phyloP scores from a whole-genome alignment of 441 rosid genomes.

The Melastoma candidum region DNA sequence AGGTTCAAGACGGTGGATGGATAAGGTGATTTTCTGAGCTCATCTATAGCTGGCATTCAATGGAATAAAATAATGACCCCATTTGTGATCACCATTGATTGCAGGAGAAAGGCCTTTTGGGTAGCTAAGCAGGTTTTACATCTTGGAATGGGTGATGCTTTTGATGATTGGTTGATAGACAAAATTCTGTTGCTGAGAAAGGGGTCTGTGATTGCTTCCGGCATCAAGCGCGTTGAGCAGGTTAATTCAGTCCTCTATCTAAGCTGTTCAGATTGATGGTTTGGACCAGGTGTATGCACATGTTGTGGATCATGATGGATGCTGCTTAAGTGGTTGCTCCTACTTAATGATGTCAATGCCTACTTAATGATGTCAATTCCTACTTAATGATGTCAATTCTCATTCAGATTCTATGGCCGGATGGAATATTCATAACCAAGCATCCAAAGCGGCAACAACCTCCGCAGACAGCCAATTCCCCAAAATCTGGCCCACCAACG shows the following conservation, averaged over 20 bases:
- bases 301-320: too few relatives aligned
- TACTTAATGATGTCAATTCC: neutral
- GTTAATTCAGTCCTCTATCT: constrained; percentile 24
- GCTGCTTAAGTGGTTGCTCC: neutral
- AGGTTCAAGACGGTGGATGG: constrained; percentile 99
- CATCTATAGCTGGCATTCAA: too few relatives aligned
- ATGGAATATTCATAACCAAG: constrained; percentile 91
- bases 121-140: constrained; percentile 95
- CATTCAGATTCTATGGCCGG: constrained; percentile 92
- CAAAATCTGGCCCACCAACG: constrained; percentile 14
- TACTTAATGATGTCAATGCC: constrained; percentile 8
- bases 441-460: constrained; percentile 64
- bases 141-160: constrained; percentile 99
- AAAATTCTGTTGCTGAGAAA: constrained; percentile 80
- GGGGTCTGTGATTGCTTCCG: constrained; percentile 88
- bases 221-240: constrained; percentile 82
- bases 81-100: constrained; percentile 4
- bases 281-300: neutral
- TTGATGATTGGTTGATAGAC: constrained; percentile 97
- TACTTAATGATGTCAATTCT: neutral
- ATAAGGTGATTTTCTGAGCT: constrained; percentile 53
- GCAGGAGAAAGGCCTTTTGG: constrained; percentile 97
- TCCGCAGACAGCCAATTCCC: constrained; percentile 21
- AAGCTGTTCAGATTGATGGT: neutral
- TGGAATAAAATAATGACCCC: neutral